phyloP scores from a whole-genome alignment of 805 yeast species.

The Cyberlindnera meyerae region DNA sequence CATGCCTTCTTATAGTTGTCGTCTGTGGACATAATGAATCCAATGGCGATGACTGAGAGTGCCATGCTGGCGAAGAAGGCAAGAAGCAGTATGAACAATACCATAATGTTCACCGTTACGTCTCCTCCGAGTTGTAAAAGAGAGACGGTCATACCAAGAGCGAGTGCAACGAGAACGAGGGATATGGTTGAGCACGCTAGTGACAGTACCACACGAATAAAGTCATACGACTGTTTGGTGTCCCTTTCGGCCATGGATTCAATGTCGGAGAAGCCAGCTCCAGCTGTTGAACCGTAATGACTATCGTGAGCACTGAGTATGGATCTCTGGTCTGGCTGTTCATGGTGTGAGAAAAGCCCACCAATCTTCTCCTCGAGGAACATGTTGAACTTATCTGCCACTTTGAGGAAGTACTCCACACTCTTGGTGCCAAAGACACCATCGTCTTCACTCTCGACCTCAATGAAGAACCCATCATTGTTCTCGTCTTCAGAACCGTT shows the following conservation, averaged over 20 bases:
- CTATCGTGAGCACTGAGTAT: not conserved
- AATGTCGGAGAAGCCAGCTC: slow-evolving; percentile 10
- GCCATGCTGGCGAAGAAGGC: slow-evolving; percentile 40
- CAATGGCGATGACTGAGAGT: slow-evolving; percentile 39
- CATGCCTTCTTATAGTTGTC: slow-evolving; percentile 25
- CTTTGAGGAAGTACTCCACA: slow-evolving; percentile 27
- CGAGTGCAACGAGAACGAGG: slow-evolving; percentile 37
- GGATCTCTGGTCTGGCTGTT: slow-evolving; percentile 1
- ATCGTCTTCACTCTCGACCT: slow-evolving; percentile 29
- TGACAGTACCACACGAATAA: slow-evolving; percentile 41
- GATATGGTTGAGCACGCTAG: slow-evolving; percentile 36
- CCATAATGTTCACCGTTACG: slow-evolving; percentile 19
- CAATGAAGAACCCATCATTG: slow-evolving; percentile 33
- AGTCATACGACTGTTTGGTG: slow-evolving; percentile 31
- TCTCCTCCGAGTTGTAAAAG: slow-evolving; percentile 19
- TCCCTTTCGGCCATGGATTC: slow-evolving; percentile 12
- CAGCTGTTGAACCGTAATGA: slow-evolving; percentile 2
- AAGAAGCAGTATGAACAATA: slow-evolving; percentile 32
- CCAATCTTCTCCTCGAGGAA: slow-evolving; percentile 11
- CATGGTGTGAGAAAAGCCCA: not conserved
- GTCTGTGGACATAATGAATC: slow-evolving; percentile 38
- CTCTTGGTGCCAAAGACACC: slow-evolving; percentile 18
- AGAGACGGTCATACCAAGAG: slow-evolving; percentile 39
- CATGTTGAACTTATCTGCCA: slow-evolving; percentile 11
- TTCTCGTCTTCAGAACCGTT: slow-evolving; percentile 51